Base-by-base conservation (phyloP, 306 rosid genomes). In the Sechiopsis laciniata region DNA sequence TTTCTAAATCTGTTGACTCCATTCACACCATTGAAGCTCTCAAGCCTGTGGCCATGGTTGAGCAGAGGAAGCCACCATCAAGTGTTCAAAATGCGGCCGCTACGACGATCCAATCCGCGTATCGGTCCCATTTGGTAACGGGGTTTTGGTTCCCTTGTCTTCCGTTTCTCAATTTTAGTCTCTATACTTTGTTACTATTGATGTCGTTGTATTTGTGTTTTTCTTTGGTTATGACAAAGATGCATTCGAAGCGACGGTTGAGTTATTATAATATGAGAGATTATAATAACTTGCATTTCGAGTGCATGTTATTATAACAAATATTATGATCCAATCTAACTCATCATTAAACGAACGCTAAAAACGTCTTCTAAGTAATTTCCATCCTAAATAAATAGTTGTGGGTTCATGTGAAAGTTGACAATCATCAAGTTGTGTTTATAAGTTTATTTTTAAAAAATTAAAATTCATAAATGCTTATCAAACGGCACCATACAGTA, bases 121-220 rank as follows among this genome's bases (percentile, higher is more conserved):
- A 84, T 72, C 95, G 95, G 19, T 83, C 96, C 24, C 84, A 84
- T 80, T 81, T 95, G 95, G 99, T 89, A 77, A 75, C 8, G 51
- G 53, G 17, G 68, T 75, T 35, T 64, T 21, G 46, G 22, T 55
- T 56, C 10, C 54, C 8, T 8, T 60, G 6, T 11, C 37, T 71
- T 56, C 13, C 2, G 0, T 2, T 66, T 66, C 17, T 17, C 35
- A 7, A 17, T 62, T 26, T 29, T 40, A 26, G 48, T 62, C 22
- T 62, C 12, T 32, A 0, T 29, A 15, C 6, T 62, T 29, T 15
- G 12, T 16, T 29, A 17, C 22, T 55, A 6, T 54, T 7, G 13
- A 46, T 10, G 14, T 46, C 51, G 9, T 10, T 13, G 10, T 54
- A n/a, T 14, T n/a, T 6, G 10, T n/a, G 3, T 20, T n/a, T 54